Percentiles rank a stretch among this genome's conserved stretches.
These are phyloP conservation scores for Aspergillus sp. DNA, from an alignment of 2,329 filamentous ascomycete species.

Conservation along the genomic window DNA sequence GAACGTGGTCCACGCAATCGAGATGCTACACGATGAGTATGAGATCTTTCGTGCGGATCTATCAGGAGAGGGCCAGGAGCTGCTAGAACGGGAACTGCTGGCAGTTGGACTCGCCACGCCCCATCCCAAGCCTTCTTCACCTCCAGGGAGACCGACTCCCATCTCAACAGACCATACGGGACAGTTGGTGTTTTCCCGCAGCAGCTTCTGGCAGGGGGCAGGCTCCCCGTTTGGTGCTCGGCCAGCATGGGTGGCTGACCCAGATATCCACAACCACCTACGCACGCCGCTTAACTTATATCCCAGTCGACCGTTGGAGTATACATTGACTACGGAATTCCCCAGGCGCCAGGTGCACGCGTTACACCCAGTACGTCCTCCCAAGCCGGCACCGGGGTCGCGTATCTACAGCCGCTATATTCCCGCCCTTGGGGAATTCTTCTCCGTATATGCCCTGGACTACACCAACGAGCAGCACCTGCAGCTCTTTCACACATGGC, in stretches of 20 bases:
- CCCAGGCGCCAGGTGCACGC: conserved; percentile 54
- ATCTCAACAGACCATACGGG: conserved; percentile 34
- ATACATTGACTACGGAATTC: conserved; percentile 49
- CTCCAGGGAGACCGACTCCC: conserved; percentile 34
- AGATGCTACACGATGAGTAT: conserved; percentile 28
- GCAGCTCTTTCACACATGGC: conserved; percentile 72
- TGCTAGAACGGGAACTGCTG: conserved; percentile 30
- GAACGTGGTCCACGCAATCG: conserved; percentile 38
- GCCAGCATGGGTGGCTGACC: conserved; percentile 58
- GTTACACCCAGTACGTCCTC: conserved; percentile 68
- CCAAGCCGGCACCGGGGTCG: conserved; percentile 68
- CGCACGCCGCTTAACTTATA: background rate
- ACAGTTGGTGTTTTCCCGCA: conserved; percentile 52
- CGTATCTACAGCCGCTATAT: conserved; percentile 76
- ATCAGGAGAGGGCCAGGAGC: conserved; percentile 24
- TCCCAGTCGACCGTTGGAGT: conserved; percentile 24
- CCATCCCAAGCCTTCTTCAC: conserved; percentile 44
- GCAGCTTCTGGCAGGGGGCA: conserved; percentile 68
- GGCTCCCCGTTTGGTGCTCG: conserved; percentile 66
- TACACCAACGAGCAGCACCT: conserved; percentile 64
- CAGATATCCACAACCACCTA: conserved; percentile 27
- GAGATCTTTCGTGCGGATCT: conserved; percentile 37
- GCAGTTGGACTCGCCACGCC: conserved; percentile 44
- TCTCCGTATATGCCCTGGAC: conserved; percentile 72
- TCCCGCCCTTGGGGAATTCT: conserved; percentile 71